Conservation (phyloP, 768 basidiomycete genomes). For the Boletus rubropictus region DNA sequence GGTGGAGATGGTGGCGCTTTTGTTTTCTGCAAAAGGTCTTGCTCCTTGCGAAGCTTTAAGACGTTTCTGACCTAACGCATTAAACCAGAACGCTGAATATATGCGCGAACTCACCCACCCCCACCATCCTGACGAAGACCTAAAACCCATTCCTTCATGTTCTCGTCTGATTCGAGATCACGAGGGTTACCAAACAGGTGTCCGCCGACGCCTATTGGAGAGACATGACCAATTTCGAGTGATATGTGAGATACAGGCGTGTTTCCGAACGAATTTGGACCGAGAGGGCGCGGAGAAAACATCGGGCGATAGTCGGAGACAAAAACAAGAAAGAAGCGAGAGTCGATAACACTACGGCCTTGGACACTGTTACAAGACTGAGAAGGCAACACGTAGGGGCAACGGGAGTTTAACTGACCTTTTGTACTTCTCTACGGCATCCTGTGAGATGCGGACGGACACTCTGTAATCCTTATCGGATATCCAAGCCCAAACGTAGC, state of each 20-base stretch:
- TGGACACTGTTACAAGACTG: conserved; percentile 15
- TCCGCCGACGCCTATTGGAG: conserved; percentile 37
- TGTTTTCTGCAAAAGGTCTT: conserved; percentile 10
- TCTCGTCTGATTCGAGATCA: conserved; percentile 36
- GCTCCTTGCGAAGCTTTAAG: conserved; percentile 42
- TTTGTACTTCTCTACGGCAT: conserved; percentile 43
- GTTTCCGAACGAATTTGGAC: conserved; percentile 27
- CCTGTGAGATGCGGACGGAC: conserved; percentile 49
- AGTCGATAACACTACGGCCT: conserved; percentile 38
- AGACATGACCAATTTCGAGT: conserved; percentile 47
- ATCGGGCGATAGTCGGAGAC: conserved; percentile 48
- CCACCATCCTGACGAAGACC: conserved; percentile 55
- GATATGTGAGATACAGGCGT: conserved; percentile 43
- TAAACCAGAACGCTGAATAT: neutral
- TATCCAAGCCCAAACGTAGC: conserved; percentile 56
- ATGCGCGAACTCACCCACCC: conserved; percentile 45
- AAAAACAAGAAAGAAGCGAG: conserved; percentile 41
- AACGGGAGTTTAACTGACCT: conserved; percentile 27
- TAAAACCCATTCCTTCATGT: conserved; percentile 47
- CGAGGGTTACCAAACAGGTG: conserved; percentile 47
- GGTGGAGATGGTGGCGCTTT: conserved; percentile 3
- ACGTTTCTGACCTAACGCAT: conserved; percentile 32
- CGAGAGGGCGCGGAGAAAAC: conserved; percentile 48
- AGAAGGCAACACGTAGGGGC: neutral
- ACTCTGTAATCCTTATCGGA: conserved; percentile 53